Evolutionary conservation across 2,329 filamentous ascomycete genomes (phyloP), one percentile per base, ranked within the genome.

Genomic region (Colletotrichum spaethianum): DNA sequence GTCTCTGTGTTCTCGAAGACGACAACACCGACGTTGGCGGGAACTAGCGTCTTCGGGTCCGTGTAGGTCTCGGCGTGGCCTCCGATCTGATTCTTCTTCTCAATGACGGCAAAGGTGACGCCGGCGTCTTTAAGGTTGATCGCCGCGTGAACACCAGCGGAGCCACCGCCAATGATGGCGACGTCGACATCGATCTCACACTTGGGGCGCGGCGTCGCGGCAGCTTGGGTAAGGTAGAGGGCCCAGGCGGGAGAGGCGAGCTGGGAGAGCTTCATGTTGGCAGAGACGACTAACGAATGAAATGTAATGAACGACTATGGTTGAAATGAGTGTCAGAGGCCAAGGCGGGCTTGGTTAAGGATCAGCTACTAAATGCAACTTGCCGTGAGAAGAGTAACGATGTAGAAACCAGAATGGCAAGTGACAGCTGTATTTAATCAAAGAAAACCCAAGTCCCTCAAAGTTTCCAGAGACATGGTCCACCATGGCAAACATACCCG

Each of bases 1-100:
- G 81, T 70, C 11, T 77, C 72, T 16, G 78, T 76, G 74, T 82
- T 81, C 50, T 81, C 75, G 62, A 80, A 82, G 28, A 79, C 79
- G 4, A 71, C 55, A 28, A 77, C 75, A 11, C 75, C 75, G 44
- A 68, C 66, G 63, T 77, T 69, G 52, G 67, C 46, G 7, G 68
- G 61, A 5, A 53, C 36, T 18, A 60, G 56, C 40, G 67, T 75
- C 12, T 64, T 46, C 2, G 74, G 75, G 50, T 75, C 68, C n/a
- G 70, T 76, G 70, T 84, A 85, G 2, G 85, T 86, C n/a, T 85
- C 75, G 0, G 80, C 81, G 67, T 86, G 82, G 7, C 85, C 84
- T 9, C 84, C 85, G 2, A 85, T 76, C 2, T 74, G 63, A 23
- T 65, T 62, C 56, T 83, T 74, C 59, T 78, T 78, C 72, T 87